These are phyloP conservation scores for Fusarium caatingaense DNA, from an alignment of 2,329 filamentous ascomycete genomes.

Conservation along the genomic window DNA sequence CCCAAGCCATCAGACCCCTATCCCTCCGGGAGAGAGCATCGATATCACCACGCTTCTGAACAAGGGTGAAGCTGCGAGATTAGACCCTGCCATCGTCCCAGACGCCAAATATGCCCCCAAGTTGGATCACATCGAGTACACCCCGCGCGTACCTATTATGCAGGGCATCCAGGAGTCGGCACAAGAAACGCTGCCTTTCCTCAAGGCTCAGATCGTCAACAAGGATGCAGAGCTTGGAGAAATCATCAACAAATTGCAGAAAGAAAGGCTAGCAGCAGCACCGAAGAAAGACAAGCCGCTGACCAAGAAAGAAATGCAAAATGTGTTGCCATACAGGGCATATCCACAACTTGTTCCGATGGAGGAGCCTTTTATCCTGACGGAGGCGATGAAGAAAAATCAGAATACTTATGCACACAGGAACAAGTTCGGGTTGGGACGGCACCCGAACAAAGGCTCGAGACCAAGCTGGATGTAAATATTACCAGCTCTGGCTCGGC, in stretches of 20 bases:
- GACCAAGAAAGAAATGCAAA: conserved; percentile 45
- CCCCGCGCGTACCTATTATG: conserved; percentile 82
- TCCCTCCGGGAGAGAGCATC: conserved; percentile 85
- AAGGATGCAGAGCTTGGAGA: conserved; percentile 79
- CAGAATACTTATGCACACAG: conserved; percentile 34
- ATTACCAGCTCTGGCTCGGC: neutral
- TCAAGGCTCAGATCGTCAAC: conserved; percentile 85
- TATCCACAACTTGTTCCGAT: conserved; percentile 50
- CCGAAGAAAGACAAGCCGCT: conserved; percentile 42
- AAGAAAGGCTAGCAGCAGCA: conserved; percentile 43
- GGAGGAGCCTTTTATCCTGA: conserved; percentile 52
- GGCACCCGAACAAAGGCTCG: conserved; percentile 37
- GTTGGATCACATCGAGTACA: conserved; percentile 74
- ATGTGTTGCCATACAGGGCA: conserved; percentile 53
- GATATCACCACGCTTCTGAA: conserved; percentile 83
- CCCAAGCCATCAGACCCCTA: conserved; percentile 81
- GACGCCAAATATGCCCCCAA: conserved; percentile 63
- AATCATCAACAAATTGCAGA: conserved; percentile 72
- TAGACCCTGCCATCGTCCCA: conserved; percentile 74
- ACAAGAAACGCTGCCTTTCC: conserved; percentile 67
- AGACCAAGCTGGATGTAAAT: conserved; percentile 45
- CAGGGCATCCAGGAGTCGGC: conserved; percentile 67
- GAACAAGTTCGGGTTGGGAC: conserved; percentile 46
- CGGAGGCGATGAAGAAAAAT: conserved; percentile 49
- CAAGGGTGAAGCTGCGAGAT: conserved; percentile 74